These are phyloP conservation scores for Alternaria triticina DNA, from an alignment of 2,329 filamentous ascomycete genomes.

Conservation along the genomic window DNA sequence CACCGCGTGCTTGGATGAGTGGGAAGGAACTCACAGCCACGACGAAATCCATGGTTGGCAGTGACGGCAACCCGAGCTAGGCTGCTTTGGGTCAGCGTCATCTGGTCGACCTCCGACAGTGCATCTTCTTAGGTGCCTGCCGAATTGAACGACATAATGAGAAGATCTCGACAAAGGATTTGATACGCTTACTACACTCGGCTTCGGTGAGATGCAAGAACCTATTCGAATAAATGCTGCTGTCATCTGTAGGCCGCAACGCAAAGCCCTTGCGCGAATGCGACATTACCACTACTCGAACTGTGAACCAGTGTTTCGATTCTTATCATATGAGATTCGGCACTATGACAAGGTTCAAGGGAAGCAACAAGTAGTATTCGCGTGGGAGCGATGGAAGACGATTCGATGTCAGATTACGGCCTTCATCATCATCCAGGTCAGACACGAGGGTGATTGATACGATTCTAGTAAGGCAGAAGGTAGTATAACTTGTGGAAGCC, in stretches of 20 bases:
- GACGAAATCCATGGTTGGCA: neutral
- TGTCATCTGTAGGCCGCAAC: neutral
- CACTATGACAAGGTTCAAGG: neutral
- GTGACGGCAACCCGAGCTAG: neutral
- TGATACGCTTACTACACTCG: neutral
- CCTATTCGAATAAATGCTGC: neutral
- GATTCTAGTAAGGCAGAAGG: neutral
- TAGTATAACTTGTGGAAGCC: neutral
- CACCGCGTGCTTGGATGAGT: neutral
- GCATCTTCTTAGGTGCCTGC: neutral
- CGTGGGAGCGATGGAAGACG: neutral
- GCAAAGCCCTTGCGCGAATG: neutral
- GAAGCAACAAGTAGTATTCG: neutral
- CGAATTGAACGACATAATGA: neutral
- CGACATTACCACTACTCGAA: neutral
- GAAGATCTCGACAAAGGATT: neutral
- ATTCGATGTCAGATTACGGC: neutral
- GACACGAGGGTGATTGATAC: neutral
- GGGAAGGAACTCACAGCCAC: neutral
- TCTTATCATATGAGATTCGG: neutral
- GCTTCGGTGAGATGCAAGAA: neutral
- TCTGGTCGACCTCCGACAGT: neutral
- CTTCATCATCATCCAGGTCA: neutral
- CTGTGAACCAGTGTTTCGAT: neutral
- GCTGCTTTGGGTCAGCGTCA: neutral